Conservation (phyloP, 179 eudicot genomes). For the Silene vulgaris region DNA sequence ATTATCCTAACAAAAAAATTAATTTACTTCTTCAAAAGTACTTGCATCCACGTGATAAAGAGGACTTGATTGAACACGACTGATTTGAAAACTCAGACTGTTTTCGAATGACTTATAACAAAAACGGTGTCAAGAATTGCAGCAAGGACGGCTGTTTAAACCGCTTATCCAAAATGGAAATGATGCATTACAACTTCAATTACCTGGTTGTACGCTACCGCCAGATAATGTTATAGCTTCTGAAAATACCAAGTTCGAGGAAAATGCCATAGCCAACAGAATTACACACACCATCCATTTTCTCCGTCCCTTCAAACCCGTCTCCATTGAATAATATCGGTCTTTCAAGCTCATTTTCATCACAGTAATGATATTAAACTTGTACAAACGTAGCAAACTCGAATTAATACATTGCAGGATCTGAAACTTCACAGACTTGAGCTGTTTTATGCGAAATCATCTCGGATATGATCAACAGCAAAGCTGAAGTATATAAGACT, state of each 20-base stretch:
- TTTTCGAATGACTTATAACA: background rate
- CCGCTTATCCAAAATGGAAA: background rate
- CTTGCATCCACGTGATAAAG: no score
- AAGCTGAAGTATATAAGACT: background rate
- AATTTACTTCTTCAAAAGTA: no score
- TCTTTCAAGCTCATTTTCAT: background rate
- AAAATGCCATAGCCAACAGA: constrained; percentile 15
- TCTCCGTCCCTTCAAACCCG: constrained; percentile 10
- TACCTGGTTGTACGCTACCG: constrained; percentile 20
- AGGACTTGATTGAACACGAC: background rate
- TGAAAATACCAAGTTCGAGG: constrained; percentile 19
- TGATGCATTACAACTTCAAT: background rate
- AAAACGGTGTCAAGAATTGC: background rate
- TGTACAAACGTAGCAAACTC: no score
- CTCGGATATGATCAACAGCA: background rate
- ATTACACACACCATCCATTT: constrained; percentile 14
- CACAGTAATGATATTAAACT: background rate
- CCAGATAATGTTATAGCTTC: constrained; percentile 16
- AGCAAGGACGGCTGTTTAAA: background rate
- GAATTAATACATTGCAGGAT: background rate
- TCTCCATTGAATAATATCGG: background rate
- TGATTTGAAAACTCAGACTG: background rate
- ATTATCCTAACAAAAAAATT: no score
- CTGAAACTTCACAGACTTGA: background rate
- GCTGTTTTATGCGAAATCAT: background rate